These are phyloP conservation scores for Chlorella sorokiniana DNA, from an alignment of 139 green algal species.

Conservation along the genomic window DNA sequence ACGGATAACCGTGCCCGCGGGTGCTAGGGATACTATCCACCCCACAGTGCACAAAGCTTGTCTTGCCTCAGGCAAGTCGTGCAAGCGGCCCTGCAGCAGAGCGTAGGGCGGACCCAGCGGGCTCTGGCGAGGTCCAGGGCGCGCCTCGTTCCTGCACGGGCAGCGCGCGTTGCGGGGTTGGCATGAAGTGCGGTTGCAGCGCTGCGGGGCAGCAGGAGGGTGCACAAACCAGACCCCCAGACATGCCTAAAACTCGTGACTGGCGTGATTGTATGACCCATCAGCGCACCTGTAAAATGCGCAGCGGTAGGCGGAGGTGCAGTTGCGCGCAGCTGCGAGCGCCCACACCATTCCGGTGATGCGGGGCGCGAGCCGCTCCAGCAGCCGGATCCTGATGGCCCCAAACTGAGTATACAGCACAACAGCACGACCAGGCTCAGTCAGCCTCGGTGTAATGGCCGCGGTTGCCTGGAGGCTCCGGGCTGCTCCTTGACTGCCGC, in stretches of 20 bases:
- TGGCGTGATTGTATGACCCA: neutral
- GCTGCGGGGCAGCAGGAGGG: neutral
- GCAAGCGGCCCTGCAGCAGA: slow-evolving; percentile 50
- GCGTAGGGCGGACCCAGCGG: slow-evolving; percentile 50
- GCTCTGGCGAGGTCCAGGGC: neutral
- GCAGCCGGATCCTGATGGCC: neutral
- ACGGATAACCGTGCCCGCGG: neutral
- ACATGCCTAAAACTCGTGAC: too few relatives aligned
- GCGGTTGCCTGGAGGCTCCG: too few relatives aligned
- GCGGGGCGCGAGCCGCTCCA: slow-evolving; percentile 4
- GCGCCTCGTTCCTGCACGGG: slow-evolving; percentile 8
- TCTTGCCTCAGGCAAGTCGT: slow-evolving; percentile 14
- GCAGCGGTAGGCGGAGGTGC: neutral
- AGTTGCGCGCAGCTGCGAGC: neutral
- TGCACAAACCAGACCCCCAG: neutral
- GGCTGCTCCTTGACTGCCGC: too few relatives aligned
- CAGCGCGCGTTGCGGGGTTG: too few relatives aligned
- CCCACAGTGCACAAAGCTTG: neutral
- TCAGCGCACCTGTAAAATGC: neutral
- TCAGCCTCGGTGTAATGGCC: neutral
- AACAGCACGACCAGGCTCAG: neutral
- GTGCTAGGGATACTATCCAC: neutral
- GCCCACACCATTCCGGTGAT: slow-evolving; percentile 4
- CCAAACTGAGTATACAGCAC: slow-evolving; percentile 5
- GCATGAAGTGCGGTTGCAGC: too few relatives aligned